Conservation (phyloP, 2,329 filamentous ascomycete genomes). For the Chalara sp. region DNA sequence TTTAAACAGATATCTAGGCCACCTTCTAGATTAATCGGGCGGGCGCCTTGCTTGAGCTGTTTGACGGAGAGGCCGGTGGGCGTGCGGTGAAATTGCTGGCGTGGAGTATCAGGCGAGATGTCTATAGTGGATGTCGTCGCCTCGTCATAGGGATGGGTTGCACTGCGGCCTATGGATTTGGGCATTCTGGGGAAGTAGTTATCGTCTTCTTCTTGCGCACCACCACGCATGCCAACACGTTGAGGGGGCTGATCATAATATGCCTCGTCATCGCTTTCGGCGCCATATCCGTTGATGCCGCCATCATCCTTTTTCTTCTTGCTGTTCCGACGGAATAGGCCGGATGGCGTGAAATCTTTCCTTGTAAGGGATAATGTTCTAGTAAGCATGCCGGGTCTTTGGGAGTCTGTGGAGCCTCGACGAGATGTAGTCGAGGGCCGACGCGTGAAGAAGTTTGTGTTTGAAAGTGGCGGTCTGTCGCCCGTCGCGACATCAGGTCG, state of each 20-base stretch:
- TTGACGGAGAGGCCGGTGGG: constrained; percentile 63
- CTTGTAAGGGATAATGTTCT: constrained; percentile 57
- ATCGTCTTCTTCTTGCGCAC: constrained; percentile 40
- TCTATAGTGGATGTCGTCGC: constrained; percentile 20
- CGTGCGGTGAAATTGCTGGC: constrained; percentile 52
- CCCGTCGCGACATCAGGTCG: constrained; percentile 17
- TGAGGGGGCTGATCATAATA: constrained; percentile 4
- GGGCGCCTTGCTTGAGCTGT: constrained; percentile 48
- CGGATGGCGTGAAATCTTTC: constrained; percentile 38
- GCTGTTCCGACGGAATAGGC: constrained; percentile 42
- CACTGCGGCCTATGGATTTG: constrained; percentile 7
- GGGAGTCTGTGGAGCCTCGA: constrained; percentile 31
- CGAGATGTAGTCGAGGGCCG: constrained; percentile 32
- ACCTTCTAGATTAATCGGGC: constrained; percentile 69
- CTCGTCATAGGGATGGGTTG: constrained; percentile 10
- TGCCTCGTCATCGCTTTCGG: constrained; percentile 35
- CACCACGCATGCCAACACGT: constrained; percentile 27
- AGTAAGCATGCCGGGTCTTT: constrained; percentile 38
- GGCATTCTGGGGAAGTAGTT: constrained; percentile 39
- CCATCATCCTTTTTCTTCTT: constrained; percentile 36
- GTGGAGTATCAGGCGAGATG: constrained; percentile 7
- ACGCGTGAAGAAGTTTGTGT: constrained; percentile 31
- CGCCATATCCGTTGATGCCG: constrained; percentile 50
- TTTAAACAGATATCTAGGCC: constrained; percentile 85
- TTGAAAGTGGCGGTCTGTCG: constrained; percentile 18